Conservation (phyloP, 2,329 filamentous ascomycete species). For the Immersiporthe knoxdaviesiana region DNA sequence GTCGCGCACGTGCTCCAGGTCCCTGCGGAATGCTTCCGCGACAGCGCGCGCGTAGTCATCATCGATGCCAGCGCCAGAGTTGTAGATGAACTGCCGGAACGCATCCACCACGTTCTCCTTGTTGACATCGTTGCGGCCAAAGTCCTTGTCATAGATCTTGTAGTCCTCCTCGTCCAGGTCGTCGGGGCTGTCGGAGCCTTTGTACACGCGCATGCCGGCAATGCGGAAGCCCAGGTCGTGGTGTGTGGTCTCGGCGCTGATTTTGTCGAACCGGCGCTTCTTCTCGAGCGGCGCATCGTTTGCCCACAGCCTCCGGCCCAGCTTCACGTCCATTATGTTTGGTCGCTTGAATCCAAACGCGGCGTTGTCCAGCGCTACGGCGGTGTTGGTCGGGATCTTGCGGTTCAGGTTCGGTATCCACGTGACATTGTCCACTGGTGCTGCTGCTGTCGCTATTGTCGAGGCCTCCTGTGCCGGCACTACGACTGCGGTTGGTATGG, state of each 20-base stretch:
- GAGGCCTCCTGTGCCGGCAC: constrained; percentile 10
- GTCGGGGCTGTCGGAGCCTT: constrained; percentile 54
- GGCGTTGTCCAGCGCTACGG: constrained; percentile 84
- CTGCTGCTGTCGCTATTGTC: constrained; percentile 2
- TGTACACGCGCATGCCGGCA: constrained; percentile 67
- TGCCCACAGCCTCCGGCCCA: constrained; percentile 85
- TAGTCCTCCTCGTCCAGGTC: constrained; percentile 60
- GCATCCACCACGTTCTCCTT: constrained; percentile 57
- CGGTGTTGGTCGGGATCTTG: constrained; percentile 75
- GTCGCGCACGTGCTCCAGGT: constrained; percentile 56
- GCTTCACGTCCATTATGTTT: constrained; percentile 92
- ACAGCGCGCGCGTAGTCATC: constrained; percentile 60
- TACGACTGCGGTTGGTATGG: constrained; percentile 25
- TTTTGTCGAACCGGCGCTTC: constrained; percentile 62
- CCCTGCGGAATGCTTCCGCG: constrained; percentile 55
- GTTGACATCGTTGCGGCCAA: constrained; percentile 57
- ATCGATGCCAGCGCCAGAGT: constrained; percentile 60
- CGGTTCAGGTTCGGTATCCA: constrained; percentile 56
- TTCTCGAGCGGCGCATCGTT: constrained; percentile 67
- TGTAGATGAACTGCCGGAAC: constrained; percentile 62
- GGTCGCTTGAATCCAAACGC: constrained; percentile 79
- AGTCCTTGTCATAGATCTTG: constrained; percentile 66
- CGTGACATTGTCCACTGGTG: constrained; percentile 35
- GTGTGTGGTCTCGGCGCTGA: constrained; percentile 62
- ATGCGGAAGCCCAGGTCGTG: constrained; percentile 64